These are phyloP conservation scores for Metschnikowia borealis DNA, from an alignment of 805 yeast species.

Conservation along the genomic window DNA sequence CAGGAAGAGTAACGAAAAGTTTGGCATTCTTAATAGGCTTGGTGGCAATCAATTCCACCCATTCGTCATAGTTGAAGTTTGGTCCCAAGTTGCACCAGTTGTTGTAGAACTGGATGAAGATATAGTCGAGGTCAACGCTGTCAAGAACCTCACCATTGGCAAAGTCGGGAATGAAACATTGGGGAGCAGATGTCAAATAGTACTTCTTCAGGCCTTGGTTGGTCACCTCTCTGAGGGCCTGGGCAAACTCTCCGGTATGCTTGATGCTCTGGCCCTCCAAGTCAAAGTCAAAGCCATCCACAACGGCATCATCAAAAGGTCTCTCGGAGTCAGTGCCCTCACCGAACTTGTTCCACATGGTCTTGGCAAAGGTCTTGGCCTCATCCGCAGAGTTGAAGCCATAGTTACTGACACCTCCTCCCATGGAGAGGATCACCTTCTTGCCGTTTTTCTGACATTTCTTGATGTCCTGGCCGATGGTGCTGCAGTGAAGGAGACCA, in stretches of 20 bases:
- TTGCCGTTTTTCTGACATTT: constrained; percentile 13
- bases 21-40: constrained; percentile 65
- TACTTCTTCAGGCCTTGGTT: constrained; percentile 45
- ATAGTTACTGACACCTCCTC: constrained; percentile 59
- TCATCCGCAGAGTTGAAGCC: constrained; percentile 48
- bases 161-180: constrained; percentile 85
- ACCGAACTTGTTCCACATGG: constrained; percentile 40
- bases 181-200: constrained; percentile 88
- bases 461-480: constrained; percentile 15
- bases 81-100: constrained; percentile 55
- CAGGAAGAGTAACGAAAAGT: constrained; percentile 73
- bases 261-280: constrained; percentile 44
- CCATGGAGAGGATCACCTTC: constrained; percentile 15
- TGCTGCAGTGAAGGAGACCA: constrained; percentile 15
- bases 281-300: constrained; percentile 73
- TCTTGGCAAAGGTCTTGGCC: constrained; percentile 53
- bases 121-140: constrained; percentile 69
- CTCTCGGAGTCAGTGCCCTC: constrained; percentile 30
- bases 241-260: constrained; percentile 61
- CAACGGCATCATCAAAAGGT: constrained; percentile 45
- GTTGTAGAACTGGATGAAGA: constrained; percentile 87
- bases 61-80: constrained; percentile 55
- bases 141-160: constrained; percentile 30
- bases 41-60: constrained; percentile 60
- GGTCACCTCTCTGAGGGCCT: constrained; percentile 29